Evolutionary conservation across 2,329 filamentous ascomycete genomes (phyloP).

Genomic region (Scedosporium dehoogii): DNA sequence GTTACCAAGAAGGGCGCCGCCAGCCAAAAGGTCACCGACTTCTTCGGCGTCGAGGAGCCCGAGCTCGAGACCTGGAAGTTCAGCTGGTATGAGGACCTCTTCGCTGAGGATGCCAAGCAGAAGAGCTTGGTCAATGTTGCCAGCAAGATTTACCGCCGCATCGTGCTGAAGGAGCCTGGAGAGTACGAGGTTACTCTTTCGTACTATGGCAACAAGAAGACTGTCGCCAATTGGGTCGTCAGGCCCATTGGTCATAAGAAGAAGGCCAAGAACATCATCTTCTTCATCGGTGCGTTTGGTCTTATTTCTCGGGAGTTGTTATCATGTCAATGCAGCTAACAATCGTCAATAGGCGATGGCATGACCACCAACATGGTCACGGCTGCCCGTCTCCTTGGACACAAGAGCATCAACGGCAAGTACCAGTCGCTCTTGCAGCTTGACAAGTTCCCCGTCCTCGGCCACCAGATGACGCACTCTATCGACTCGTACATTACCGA

Average conservation of each 20-base stretch:
- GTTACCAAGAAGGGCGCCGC: constrained; percentile 54
- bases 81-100: constrained; percentile 77
- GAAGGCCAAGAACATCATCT: constrained; percentile 74
- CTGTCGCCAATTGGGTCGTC: constrained; percentile 67
- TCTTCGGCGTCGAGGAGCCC: constrained; percentile 62
- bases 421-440: constrained; percentile 67
- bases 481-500: constrained; percentile 81
- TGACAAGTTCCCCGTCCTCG: constrained; percentile 77
- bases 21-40: constrained; percentile 48
- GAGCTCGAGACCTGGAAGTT: constrained; percentile 74
- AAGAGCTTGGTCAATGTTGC: constrained; percentile 71
- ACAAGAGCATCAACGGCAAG: constrained; percentile 76
- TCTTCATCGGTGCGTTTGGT: constrained; percentile 57
- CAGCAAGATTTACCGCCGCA: constrained; percentile 65
- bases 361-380: constrained; percentile 71
- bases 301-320: background rate
- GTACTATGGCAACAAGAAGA: constrained; percentile 65
- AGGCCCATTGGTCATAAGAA: constrained; percentile 58
- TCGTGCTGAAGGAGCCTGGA: constrained; percentile 69
- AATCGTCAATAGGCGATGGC: constrained; percentile 29
- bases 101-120: constrained; percentile 59
- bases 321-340: constrained; percentile 12
- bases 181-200: constrained; percentile 66
- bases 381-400: constrained; percentile 69
- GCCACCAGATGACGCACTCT: constrained; percentile 84